These are phyloP conservation scores for Polyplosphaeria fusca DNA, from an alignment of 495 filamentous ascomycete species.

Conservation along the genomic window DNA sequence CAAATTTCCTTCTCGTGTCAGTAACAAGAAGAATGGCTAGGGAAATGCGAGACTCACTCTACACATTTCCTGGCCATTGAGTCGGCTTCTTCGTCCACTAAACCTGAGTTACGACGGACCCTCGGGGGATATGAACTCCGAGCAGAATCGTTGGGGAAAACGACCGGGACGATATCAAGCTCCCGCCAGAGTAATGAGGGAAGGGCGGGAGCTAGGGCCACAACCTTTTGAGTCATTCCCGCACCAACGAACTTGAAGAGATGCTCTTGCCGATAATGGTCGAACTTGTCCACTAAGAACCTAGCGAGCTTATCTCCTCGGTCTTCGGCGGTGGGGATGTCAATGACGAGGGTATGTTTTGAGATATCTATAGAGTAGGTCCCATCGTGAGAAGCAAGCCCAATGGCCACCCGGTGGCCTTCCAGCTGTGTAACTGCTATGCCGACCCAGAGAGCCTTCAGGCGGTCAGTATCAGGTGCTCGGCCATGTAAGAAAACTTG, in stretches of 20 bases:
- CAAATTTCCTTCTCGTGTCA: constrained; percentile 59
- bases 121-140: constrained; percentile 21
- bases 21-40: constrained; percentile 5
- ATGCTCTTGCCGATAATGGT: constrained; percentile 36
- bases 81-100: constrained; percentile 81
- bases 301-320: constrained; percentile 22
- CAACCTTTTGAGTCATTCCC: constrained; percentile 54
- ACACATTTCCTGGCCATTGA: constrained; percentile 81
- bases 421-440: constrained; percentile 28
- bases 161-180: constrained; percentile 71
- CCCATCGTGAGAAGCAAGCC: constrained; percentile 68
- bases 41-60: constrained; percentile 47
- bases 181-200: constrained; percentile 76
- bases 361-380: constrained; percentile 77
- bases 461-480: too few relatives aligned
- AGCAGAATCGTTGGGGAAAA: constrained; percentile 45
- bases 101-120: constrained; percentile 48
- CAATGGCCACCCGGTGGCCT: constrained; percentile 31
- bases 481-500: too few relatives aligned
- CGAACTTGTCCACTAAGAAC: constrained; percentile 31
- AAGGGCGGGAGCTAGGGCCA: constrained; percentile 55
- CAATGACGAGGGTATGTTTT: constrained; percentile 36
- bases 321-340: not conserved
- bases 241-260: constrained; percentile 43
- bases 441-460: constrained; percentile 35